Evolutionary conservation across 129 eudicot genomes (phyloP), one percentile per base, ranked within the genome.

Genomic region (Artemisia tridentata): DNA sequence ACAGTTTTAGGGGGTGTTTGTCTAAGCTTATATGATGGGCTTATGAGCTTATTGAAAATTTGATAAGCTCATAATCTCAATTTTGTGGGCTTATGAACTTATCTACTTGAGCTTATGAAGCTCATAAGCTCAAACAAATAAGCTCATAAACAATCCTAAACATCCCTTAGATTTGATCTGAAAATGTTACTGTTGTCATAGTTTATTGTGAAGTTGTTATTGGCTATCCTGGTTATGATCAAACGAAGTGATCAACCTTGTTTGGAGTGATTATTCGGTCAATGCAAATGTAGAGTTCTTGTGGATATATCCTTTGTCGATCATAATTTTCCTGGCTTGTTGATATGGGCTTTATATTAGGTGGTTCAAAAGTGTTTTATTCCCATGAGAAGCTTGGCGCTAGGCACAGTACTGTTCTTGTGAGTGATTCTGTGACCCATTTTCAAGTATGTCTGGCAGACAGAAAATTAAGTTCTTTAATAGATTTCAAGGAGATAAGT

Each of bases 221-320:
- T 75, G 48, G 68, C 66, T 75, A 47, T 60, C 43, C 11, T 71
- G 25, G 45, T 11, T 54, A 5, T 65, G 72, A 55, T 23, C 10
- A 29, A 12, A 9, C 9, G 29, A 17, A 21, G 18, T 6, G 18
- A 48, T 49, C 23, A 20, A 53, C 65, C 9, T 74, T 52, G 9
- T 41, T 64, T 18, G 59, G 46, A 48, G 61, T 66, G 67, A 59
- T 57, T 56, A 11, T 58, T 58, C 20, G 34, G 48, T 60, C 49
- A 5, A 31, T 61, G 71, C 71, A 51, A 76, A 21, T 69, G 31
- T 59, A 43, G 23, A 49, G 54, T 29, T 55, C 29, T 65, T 65
- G 58, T 45, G 58, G 58, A 65, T 27, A n/a, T 43, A 23, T 57
- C 25, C 4, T 71, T 57, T 71, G 23, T 5, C 25, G 27, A 71